phyloP scores from a whole-genome alignment of 306 rosid genomes.

The Pterocarpus santalinus region DNA sequence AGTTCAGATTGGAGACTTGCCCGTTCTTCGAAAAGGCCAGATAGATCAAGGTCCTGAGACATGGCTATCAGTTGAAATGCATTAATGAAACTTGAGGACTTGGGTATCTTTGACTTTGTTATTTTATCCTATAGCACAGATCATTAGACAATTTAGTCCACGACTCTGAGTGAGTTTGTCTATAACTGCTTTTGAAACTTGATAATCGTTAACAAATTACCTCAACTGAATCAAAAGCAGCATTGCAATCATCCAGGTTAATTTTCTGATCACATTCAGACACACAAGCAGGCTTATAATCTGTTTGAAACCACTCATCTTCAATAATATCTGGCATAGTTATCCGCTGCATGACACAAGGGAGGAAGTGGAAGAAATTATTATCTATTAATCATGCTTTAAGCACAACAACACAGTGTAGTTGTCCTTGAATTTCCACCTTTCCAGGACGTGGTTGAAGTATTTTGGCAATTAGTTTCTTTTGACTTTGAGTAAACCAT shows the following conservation, averaged over 20 bases:
- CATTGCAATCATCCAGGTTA: slow-evolving; percentile 58
- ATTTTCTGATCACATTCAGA: slow-evolving; percentile 53
- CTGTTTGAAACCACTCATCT: slow-evolving; percentile 76
- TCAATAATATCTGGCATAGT: slow-evolving; percentile 66
- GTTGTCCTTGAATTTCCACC: slow-evolving; percentile 56
- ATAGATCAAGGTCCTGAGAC: slow-evolving; percentile 86
- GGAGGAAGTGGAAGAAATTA: slow-evolving; percentile 22
- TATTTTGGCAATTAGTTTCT: slow-evolving; percentile 68
- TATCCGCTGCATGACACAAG: slow-evolving; percentile 60
- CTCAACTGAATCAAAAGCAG: slow-evolving; percentile 66
- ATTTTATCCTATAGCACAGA: slow-evolving; percentile 58
- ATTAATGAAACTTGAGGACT: slow-evolving; percentile 81
- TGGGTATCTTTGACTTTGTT: slow-evolving; percentile 51
- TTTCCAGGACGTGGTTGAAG: slow-evolving; percentile 60
- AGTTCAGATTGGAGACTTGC: slow-evolving; percentile 50
- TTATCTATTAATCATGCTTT: background rate
- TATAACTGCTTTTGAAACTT: background rate
- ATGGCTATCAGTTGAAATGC: slow-evolving; percentile 87
- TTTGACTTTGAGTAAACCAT: slow-evolving; percentile 76
- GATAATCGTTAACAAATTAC: slow-evolving; percentile 50
- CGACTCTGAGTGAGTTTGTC: slow-evolving; percentile 13
- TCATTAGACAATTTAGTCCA: slow-evolving; percentile 24
- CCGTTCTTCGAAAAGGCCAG: slow-evolving; percentile 85
- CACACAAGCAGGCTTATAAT: slow-evolving; percentile 61
- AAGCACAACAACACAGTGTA: background rate